These are phyloP conservation scores for Aureobasidium mangrovei DNA, from an alignment of 2,329 filamentous ascomycete genomes.

Conservation along the genomic window DNA sequence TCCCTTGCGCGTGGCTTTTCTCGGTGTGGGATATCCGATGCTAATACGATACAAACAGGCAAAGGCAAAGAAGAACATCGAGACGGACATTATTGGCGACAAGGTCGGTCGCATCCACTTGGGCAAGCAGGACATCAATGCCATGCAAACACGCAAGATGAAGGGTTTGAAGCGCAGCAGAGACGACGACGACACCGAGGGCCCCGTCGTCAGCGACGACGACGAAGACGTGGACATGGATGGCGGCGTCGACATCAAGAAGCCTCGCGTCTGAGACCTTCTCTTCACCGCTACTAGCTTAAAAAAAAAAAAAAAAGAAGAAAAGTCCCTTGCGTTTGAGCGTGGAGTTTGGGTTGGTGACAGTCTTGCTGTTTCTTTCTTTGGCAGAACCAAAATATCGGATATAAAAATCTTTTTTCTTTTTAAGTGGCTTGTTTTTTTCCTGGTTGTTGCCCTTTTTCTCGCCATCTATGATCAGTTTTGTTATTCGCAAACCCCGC, in stretches of 20 bases:
- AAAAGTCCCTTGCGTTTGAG: conserved; percentile 5
- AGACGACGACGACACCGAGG: conserved; percentile 49
- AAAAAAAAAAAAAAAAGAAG: background rate
- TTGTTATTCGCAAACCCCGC: no score
- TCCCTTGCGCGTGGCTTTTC: background rate
- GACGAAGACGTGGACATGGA: conserved; percentile 10
- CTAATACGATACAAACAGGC: conserved; percentile 29
- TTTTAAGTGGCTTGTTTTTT: no score
- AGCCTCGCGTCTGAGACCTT: conserved; percentile 12
- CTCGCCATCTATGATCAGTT: no score
- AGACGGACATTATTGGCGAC: conserved; percentile 84
- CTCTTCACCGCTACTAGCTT: background rate
- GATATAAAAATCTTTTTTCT: no score
- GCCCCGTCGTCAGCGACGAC: conserved; percentile 27
- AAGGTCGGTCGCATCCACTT: conserved; percentile 92
- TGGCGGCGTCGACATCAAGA: conserved; percentile 17
- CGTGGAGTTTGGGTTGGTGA: conserved; percentile 15
- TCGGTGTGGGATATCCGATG: conserved; percentile 10
- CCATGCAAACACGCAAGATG: conserved; percentile 96
- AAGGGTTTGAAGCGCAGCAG: conserved; percentile 88
- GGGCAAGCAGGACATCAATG: conserved; percentile 77
- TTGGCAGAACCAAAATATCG: background rate
- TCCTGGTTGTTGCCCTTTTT: no score
- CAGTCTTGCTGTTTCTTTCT: background rate
- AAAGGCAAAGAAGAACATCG: conserved; percentile 89